Conservation (phyloP, 2,329 filamentous ascomycete genomes). For the Claviceps spartinae region DNA sequence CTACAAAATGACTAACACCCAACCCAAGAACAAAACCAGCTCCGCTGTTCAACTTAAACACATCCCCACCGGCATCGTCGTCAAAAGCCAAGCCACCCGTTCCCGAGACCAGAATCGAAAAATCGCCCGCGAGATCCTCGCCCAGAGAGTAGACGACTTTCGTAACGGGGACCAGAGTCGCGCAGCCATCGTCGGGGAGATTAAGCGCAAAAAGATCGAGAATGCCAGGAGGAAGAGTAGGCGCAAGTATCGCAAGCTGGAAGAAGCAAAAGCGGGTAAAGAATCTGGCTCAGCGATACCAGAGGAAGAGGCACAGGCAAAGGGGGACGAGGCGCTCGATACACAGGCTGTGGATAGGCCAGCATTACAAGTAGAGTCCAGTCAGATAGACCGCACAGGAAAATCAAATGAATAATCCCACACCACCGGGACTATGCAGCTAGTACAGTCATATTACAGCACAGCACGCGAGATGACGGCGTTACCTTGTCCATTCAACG, state of each 20-base stretch:
- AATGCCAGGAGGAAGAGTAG: constrained; percentile 71
- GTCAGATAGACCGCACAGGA: background rate
- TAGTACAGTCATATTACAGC: background rate
- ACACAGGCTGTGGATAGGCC: too few relatives aligned
- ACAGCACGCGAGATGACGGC: background rate
- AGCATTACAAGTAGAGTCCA: too few relatives aligned
- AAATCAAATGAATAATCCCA: background rate
- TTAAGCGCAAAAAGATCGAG: constrained; percentile 54
- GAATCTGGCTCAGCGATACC: background rate
- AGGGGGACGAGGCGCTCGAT: too few relatives aligned
- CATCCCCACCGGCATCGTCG: constrained; percentile 75
- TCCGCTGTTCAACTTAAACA: constrained; percentile 91
- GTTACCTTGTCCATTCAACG: constrained; percentile 10
- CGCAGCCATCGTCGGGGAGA: constrained; percentile 47
- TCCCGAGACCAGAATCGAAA: constrained; percentile 78
- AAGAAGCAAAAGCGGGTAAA: constrained; percentile 28
- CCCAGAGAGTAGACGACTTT: constrained; percentile 58
- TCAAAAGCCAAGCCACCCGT: constrained; percentile 88
- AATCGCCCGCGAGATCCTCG: constrained; percentile 65
- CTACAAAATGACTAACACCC: background rate
- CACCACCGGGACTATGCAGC: background rate
- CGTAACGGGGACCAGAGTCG: constrained; percentile 59
- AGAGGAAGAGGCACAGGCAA: background rate
- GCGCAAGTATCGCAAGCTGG: constrained; percentile 59
- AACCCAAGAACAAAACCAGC: constrained; percentile 74